Evolutionary conservation across 208 protist species (phyloP).

Genomic region (Novymonas esmeraldas): DNA sequence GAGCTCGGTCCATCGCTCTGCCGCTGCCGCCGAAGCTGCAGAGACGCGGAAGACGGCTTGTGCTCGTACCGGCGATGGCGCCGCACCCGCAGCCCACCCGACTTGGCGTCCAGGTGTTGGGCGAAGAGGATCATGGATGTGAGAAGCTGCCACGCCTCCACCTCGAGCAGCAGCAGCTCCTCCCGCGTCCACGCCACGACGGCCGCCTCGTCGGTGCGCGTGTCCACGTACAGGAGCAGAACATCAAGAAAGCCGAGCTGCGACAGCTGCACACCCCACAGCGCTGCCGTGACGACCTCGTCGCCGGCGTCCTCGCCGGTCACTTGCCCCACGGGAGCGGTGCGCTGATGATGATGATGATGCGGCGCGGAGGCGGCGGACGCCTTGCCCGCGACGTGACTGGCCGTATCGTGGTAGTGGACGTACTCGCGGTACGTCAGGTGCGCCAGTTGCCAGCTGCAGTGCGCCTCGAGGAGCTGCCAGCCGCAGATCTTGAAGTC

Average conservation of each 20-base stretch:
- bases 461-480: conserved; percentile 71
- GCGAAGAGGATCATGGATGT: conserved; percentile 57
- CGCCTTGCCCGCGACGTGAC: too few relatives aligned
- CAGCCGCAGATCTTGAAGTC: conserved; percentile 82
- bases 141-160: conserved; percentile 72
- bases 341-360: conserved; percentile 7
- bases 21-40: conserved; percentile 3
- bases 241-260: conserved; percentile 67
- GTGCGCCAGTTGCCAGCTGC: conserved; percentile 63
- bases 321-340: not conserved
- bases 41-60: not conserved
- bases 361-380: too few relatives aligned
- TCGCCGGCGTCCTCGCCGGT: not conserved
- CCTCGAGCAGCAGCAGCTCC: conserved; percentile 67
- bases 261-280: conserved; percentile 45
- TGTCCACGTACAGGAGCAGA: conserved; percentile 71
- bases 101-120: conserved; percentile 23
- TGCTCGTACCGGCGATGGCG: conserved; percentile 4
- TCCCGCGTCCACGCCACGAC: conserved; percentile 73
- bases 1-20: not conserved
- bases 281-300: conserved; percentile 22
- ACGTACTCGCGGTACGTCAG: conserved; percentile 31
- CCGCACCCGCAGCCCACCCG: conserved; percentile 12
- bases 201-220: conserved; percentile 41
- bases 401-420: conserved; percentile 6